Evolutionary conservation across 139 green algal species (phyloP).

Genomic region (Chlamydomonas schloesseri): DNA sequence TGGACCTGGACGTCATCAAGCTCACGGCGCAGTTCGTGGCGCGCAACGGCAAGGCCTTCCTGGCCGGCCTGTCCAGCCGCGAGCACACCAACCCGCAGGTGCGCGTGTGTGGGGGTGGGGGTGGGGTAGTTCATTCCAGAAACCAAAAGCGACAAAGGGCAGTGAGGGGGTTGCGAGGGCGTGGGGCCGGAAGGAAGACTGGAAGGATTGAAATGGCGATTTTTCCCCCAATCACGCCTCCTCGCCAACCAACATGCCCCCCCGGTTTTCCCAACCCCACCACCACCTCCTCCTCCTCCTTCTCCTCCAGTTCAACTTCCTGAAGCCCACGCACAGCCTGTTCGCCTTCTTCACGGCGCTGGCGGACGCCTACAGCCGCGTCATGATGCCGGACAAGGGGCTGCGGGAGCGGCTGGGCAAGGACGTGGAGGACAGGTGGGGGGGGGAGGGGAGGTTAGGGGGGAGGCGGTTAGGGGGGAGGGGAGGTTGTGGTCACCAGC

Average conservation of each 20-base stretch:
- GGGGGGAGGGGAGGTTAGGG: not conserved
- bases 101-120: not conserved
- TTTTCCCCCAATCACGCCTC: too few relatives aligned
- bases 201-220: too few relatives aligned
- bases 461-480: too few relatives aligned
- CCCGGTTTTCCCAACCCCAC: too few relatives aligned
- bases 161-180: too few relatives aligned
- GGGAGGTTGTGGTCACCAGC: too few relatives aligned
- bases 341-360: conserved; percentile 95
- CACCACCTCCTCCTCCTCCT: not conserved
- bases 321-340: conserved; percentile 96
- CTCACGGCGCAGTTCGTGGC: conserved; percentile 97
- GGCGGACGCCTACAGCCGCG: conserved; percentile 92
- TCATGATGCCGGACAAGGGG: conserved; percentile 93
- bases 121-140: too few relatives aligned
- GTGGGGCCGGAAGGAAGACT: too few relatives aligned
- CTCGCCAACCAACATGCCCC: too few relatives aligned
- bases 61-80: conserved; percentile 81
- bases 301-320: conserved; percentile 89
- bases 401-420: conserved; percentile 70
- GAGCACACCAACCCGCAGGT: conserved; percentile 83
- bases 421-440: conserved; percentile 80
- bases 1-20: conserved; percentile 96
- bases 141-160: too few relatives aligned
- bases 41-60: conserved; percentile 91